Base-by-base conservation (phyloP, 768 basidiomycete species). In the Rhodotorula graminis region DNA sequence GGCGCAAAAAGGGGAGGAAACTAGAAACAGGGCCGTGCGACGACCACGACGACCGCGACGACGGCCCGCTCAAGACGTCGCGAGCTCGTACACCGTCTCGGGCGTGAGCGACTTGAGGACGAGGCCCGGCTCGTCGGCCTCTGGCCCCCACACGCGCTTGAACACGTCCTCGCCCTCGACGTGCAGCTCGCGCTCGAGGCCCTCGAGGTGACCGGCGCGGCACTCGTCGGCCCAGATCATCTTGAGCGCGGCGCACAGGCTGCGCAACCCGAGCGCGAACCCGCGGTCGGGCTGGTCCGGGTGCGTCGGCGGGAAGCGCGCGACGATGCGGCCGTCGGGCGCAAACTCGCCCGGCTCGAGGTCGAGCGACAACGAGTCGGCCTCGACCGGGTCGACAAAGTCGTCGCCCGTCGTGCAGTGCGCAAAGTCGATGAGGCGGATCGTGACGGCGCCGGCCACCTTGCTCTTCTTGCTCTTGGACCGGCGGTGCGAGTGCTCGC, bases 361-460 rank as follows among this genome's bases (percentile, higher is more conserved):
- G 81, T 83, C 84, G 49, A 83, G 80, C 81, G 7, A 85, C 82
- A 3, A 88, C 86, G 79, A 86, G 85, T 19, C 88, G 85, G 56
- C 72, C 29, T 66, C 68, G 27, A 68, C 73, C n/a, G 67, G 67
- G 42, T 59, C 63, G 69, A 90, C 81, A 87, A 92, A 98, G 81
- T 99, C 96, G 33, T 85, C 85, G 21, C 96, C 96, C 3, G 94
- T 97, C 16, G 93, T 97, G 64, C 96, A 97, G 80, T 97, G 95
- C 21, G 95, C 96, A 82, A 99, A 99, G 82, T 99, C 96, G 67
- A 99, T 96, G 64, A 99, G 88, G 49, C 94, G 92, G 73, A 99
- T 90, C 79, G 91, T 92, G 71, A 98, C 87, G 80, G 96, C 95
- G 46, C 96, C 96, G 27, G 67, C 65, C 33, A 91, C 84, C 79